A percentile compares a stretch with the other conserved stretches of the same genome.
Evolutionary conservation across 2,329 filamentous ascomycete genomes (phyloP).

Genomic region (Diaporthe nobilis): DNA sequence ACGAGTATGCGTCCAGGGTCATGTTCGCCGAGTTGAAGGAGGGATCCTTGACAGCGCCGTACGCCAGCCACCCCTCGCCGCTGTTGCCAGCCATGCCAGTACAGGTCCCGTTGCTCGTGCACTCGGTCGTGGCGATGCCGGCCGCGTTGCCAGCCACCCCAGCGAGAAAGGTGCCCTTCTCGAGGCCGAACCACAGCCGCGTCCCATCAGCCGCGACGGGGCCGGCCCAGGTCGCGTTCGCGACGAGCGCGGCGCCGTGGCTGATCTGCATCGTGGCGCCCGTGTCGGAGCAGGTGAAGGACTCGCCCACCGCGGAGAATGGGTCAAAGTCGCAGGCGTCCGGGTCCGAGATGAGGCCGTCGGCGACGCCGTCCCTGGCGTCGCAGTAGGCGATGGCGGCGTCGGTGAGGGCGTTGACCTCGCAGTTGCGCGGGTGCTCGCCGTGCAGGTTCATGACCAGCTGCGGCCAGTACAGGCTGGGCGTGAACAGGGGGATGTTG

Average conservation of each 20-base stretch:
- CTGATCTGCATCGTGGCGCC: not conserved
- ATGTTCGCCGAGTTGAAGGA: not conserved
- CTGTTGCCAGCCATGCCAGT: not conserved
- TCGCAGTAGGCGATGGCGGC: slow-evolving; percentile 60
- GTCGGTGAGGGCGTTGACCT: slow-evolving; percentile 53
- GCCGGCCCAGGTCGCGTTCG: not conserved
- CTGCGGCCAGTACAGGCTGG: slow-evolving; percentile 54
- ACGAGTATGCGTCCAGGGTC: not conserved
- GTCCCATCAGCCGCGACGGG: not conserved
- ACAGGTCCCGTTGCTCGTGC: not conserved
- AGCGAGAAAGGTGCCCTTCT: not conserved
- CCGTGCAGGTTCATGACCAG: slow-evolving; percentile 45
- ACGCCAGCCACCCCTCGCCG: slow-evolving; percentile 1
- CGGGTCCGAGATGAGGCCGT: slow-evolving; percentile 56
- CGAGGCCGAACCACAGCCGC: slow-evolving; percentile 2
- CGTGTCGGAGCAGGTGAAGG: slow-evolving; percentile 9
- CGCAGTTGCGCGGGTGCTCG: slow-evolving; percentile 58
- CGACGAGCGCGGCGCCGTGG: not conserved
- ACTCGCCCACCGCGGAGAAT: not conserved
- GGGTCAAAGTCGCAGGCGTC: slow-evolving; percentile 49
- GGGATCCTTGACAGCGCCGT: not conserved
- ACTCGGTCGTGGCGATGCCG: not conserved
- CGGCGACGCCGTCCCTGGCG: slow-evolving; percentile 60
- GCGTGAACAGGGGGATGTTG: slow-evolving; percentile 55
- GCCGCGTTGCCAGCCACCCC: not conserved